phyloP scores from a whole-genome alignment of 441 rosid genomes.

The Adansonia grandidieri region DNA sequence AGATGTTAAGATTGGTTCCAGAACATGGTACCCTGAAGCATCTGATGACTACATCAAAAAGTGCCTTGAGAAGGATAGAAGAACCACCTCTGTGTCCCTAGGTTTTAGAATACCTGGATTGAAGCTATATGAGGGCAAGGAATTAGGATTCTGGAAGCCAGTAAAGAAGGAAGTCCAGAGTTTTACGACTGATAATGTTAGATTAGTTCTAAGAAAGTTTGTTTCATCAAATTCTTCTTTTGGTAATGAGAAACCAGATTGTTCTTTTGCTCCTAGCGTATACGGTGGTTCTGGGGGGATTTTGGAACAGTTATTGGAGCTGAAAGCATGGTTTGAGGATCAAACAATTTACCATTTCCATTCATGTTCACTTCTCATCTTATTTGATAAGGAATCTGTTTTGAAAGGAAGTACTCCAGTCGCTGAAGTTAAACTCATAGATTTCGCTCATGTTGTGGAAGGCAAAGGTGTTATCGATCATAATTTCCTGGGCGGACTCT shows the following conservation, averaged over 20 bases:
- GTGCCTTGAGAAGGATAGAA: slow-evolving; percentile 69
- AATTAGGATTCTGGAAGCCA: slow-evolving; percentile 69
- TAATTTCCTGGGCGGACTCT: slow-evolving; percentile 94
- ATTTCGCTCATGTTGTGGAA: slow-evolving; percentile 92
- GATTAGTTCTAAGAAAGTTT: slow-evolving; percentile 66
- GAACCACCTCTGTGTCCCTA: slow-evolving; percentile 51
- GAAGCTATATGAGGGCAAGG: slow-evolving; percentile 50
- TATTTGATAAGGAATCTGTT: slow-evolving; percentile 61
- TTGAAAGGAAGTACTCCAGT: slow-evolving; percentile 41
- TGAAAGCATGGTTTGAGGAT: slow-evolving; percentile 91
- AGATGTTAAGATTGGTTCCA: slow-evolving; percentile 90
- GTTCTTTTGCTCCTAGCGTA: slow-evolving; percentile 55
- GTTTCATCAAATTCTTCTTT: slow-evolving; percentile 68
- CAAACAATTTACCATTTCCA: slow-evolving; percentile 86
- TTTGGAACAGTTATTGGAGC: slow-evolving; percentile 71
- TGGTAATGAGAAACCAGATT: slow-evolving; percentile 50
- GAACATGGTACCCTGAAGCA: slow-evolving; percentile 94
- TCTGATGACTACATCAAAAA: slow-evolving; percentile 67
- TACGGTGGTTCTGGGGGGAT: slow-evolving; percentile 75
- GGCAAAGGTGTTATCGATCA: slow-evolving; percentile 90
- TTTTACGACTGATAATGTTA: slow-evolving; percentile 55
- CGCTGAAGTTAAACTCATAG: slow-evolving; percentile 74
- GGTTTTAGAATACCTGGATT: slow-evolving; percentile 91
- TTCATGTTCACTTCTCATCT: slow-evolving; percentile 81
- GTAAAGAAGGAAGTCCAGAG: slow-evolving; percentile 53